A percentile compares a stretch with the other conserved stretches of the same genome.
Evolutionary conservation across 352 stramenopile genomes (phyloP).

Genomic region (Globisporangium lucens): DNA sequence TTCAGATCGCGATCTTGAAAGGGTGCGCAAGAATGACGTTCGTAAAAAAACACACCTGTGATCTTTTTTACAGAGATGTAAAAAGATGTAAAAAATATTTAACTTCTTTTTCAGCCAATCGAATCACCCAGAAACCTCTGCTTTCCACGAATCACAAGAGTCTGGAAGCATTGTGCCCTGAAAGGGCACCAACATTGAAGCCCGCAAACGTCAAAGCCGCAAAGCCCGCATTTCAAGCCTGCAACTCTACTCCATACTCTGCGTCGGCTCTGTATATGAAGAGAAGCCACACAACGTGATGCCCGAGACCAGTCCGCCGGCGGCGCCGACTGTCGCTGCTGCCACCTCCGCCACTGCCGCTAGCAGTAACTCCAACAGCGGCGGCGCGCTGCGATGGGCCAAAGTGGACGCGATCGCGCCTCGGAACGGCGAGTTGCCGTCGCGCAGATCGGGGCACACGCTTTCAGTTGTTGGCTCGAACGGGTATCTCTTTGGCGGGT

Average conservation of each 20-base stretch:
- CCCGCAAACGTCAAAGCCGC: not conserved
- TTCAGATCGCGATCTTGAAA: constrained; percentile 41
- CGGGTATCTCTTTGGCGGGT: constrained; percentile 93
- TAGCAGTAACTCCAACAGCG: constrained; percentile 2
- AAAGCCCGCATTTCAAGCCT: not conserved
- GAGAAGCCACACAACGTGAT: not conserved
- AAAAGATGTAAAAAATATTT: not conserved
- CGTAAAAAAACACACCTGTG: constrained; percentile 1
- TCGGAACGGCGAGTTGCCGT: constrained; percentile 83
- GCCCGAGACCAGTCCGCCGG: constrained; percentile 3
- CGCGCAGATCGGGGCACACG: constrained; percentile 91
- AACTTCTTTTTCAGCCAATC: not conserved
- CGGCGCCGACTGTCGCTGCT: not conserved
- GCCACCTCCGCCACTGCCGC: not conserved
- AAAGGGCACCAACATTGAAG: constrained; percentile 10
- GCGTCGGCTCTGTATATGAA: not conserved
- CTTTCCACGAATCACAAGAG: constrained; percentile 5
- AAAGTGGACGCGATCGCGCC: constrained; percentile 43
- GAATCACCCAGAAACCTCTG: not conserved
- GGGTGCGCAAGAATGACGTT: constrained; percentile 20
- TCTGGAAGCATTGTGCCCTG: not conserved
- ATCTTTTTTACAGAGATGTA: not conserved
- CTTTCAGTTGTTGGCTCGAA: constrained; percentile 89
- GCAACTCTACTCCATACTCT: too few relatives aligned
- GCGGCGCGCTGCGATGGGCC: constrained; percentile 47